Conservation (phyloP, 108 stramenopile genomes). For the Epithemia pelagica region DNA sequence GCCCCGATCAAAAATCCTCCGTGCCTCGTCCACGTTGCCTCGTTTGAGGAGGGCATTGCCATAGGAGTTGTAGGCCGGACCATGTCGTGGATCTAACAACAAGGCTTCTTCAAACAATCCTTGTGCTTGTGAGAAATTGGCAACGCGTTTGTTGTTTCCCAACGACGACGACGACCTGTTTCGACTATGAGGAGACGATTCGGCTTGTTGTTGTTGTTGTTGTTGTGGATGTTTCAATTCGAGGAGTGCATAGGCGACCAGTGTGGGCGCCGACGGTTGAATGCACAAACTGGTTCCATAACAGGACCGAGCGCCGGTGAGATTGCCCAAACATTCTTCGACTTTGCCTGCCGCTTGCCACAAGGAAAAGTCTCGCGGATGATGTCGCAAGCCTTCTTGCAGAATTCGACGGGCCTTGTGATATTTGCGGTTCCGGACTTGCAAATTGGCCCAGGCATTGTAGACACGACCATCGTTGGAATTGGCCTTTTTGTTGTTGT, state of each 20-base stretch:
- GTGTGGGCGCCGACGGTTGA: slow-evolving; percentile 66
- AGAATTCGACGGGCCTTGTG: slow-evolving; percentile 51
- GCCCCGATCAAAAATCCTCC: slow-evolving; percentile 63
- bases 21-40: slow-evolving; percentile 50
- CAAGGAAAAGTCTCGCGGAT: slow-evolving; percentile 56
- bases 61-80: slow-evolving; percentile 77
- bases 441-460: slow-evolving; percentile 75
- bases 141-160: too few relatives aligned
- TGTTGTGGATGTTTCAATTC: slow-evolving; percentile 51
- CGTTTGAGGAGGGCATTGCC: slow-evolving; percentile 54
- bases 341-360: slow-evolving; percentile 76
- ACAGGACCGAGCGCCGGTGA: slow-evolving; percentile 46
- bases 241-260: slow-evolving; percentile 72
- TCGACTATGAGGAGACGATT: too few relatives aligned
- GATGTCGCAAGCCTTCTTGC: slow-evolving; percentile 46
- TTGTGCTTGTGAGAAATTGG: slow-evolving; percentile 42
- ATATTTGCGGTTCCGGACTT: slow-evolving; percentile 51
- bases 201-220: too few relatives aligned
- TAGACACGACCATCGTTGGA: slow-evolving; percentile 62
- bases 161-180: neutral
- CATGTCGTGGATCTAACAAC: slow-evolving; percentile 70
- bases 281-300: slow-evolving; percentile 57
- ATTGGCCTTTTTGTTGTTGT: neutral
- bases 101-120: slow-evolving; percentile 73
- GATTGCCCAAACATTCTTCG: slow-evolving; percentile 71